Percentiles rank a stretch among this genome's conserved stretches.
Conservation (phyloP, 1,284 basidiomycete species). For the Cystobasidium slooffiae region DNA sequence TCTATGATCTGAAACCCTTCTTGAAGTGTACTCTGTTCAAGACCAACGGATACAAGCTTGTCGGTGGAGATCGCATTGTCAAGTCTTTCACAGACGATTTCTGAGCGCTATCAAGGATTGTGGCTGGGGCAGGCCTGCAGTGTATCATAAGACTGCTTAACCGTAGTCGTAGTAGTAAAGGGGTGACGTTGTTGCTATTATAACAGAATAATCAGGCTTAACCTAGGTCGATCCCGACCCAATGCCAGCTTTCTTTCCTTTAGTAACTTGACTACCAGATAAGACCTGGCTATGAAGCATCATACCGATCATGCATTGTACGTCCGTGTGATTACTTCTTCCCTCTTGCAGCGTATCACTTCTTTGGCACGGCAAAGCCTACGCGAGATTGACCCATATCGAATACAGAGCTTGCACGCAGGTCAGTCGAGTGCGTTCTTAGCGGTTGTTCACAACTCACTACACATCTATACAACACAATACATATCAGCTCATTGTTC, state of each 20-base stretch:
- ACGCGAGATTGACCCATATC: slow-evolving; percentile 29
- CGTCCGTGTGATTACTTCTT: no score
- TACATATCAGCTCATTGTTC: background rate
- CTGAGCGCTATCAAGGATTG: background rate
- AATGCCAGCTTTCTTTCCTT: no score
- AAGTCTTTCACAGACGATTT: slow-evolving; percentile 47
- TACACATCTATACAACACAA: slow-evolving; percentile 26
- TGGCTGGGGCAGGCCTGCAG: no score
- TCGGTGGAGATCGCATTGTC: slow-evolving; percentile 48
- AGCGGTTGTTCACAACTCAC: slow-evolving; percentile 2
- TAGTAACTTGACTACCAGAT: no score
- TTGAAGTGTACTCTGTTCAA: slow-evolving; percentile 79
- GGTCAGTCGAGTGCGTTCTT: background rate
- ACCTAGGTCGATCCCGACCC: no score
- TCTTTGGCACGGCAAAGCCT: slow-evolving; percentile 14
- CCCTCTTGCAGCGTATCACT: background rate
- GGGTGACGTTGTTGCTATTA: no score
- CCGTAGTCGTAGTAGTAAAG: no score
- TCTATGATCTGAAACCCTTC: slow-evolving; percentile 87
- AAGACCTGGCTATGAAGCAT: no score
- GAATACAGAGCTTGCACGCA: slow-evolving; percentile 19
- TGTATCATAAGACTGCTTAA: background rate
- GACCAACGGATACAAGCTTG: slow-evolving; percentile 81
- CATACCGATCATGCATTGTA: no score
- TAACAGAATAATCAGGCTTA: no score